Base-by-base conservation (phyloP, 2,329 filamentous ascomycete genomes). In the Teratosphaeria gauchensis region DNA sequence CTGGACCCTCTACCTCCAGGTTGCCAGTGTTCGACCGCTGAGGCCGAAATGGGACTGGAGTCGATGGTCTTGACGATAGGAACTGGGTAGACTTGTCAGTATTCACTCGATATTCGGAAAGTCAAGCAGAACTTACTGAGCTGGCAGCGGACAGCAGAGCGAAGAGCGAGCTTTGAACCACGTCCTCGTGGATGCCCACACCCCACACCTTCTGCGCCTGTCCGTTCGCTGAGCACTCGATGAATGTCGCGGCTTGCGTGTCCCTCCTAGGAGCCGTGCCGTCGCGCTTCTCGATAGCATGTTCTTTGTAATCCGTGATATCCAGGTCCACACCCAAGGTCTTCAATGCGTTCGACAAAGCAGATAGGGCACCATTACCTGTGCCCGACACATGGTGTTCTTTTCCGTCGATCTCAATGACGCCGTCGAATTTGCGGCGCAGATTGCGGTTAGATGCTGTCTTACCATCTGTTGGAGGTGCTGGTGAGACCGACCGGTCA, bases 221-320 rank as follows among this genome's bases (percentile, higher is more conserved):
- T 9, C 57, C 59, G 30, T 53, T 21, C 8, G 58, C 81, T 31
- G 82, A 91, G 75, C 91, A 96, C 74, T 96, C 89, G 63, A 97
- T 95, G 72, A 95, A 97, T 1, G 92, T 90, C 1, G 91, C 92
- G n/a, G 92, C 92, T 78, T 95, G 95, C 65, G 92, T 90, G 61
- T 90, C 84, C 59, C 85, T 83, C 61, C 89, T 90, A 59, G 59
- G 64, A 62, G 9, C 63, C 56, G 28, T 61, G 56, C 31, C 62
- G 56, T 51, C 60, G 35, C 51, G 48, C 53, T 51, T 35, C 38
- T 68, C 65, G 66, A 97, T 91, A 31, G 92, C 88, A 75, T 97
- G 92, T 75, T 97, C 94, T 79, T 95, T 96, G 80, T 97, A 97
- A 73, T 96, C 90, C 53, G 86, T 84, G 56, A 97, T 90, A 70